These are phyloP conservation scores for Globisporangium perplexum DNA, from an alignment of 352 stramenopile genomes.

Conservation along the genomic window DNA sequence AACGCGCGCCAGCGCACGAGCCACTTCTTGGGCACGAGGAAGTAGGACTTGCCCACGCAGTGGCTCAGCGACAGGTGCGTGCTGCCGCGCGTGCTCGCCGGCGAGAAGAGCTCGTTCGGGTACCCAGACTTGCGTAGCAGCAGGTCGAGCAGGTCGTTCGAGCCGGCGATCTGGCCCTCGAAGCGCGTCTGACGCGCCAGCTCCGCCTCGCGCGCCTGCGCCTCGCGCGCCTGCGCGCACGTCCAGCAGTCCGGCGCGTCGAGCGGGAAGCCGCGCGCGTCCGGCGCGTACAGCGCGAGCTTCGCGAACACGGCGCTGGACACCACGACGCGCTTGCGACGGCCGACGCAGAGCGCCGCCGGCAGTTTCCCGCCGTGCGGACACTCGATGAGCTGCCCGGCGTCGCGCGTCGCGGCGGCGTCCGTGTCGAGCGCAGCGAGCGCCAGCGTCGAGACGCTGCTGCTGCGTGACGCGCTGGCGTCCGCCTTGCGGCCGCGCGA, in stretches of 20 bases:
- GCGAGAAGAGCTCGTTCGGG: conserved; percentile 76
- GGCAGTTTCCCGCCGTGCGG: conserved; percentile 55
- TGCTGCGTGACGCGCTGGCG: conserved; percentile 9
- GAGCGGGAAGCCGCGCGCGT: conserved; percentile 52
- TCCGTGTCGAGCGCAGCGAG: conserved; percentile 19
- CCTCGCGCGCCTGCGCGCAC: conserved; percentile 53
- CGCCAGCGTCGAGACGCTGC: background rate
- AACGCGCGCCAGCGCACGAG: conserved; percentile 75
- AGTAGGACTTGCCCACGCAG: conserved; percentile 53
- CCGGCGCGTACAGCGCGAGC: conserved; percentile 47
- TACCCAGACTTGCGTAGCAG: conserved; percentile 74
- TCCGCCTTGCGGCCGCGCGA: background rate
- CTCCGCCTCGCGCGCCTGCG: conserved; percentile 45
- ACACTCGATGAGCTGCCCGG: conserved; percentile 62
- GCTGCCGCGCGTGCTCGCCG: conserved; percentile 27
- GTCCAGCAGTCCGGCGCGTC: conserved; percentile 44
- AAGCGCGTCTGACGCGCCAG: conserved; percentile 53
- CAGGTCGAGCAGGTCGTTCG: conserved; percentile 58
- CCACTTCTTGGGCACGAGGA: conserved; percentile 85
- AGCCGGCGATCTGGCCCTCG: conserved; percentile 56
- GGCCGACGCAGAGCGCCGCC: conserved; percentile 45
- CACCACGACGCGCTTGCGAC: conserved; percentile 50
- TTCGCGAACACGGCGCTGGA: conserved; percentile 36
- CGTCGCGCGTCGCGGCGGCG: conserved; percentile 20
- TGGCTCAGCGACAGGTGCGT: conserved; percentile 53